Conservation (phyloP, 2,329 filamentous ascomycete genomes). For the Lojkania enalia region DNA sequence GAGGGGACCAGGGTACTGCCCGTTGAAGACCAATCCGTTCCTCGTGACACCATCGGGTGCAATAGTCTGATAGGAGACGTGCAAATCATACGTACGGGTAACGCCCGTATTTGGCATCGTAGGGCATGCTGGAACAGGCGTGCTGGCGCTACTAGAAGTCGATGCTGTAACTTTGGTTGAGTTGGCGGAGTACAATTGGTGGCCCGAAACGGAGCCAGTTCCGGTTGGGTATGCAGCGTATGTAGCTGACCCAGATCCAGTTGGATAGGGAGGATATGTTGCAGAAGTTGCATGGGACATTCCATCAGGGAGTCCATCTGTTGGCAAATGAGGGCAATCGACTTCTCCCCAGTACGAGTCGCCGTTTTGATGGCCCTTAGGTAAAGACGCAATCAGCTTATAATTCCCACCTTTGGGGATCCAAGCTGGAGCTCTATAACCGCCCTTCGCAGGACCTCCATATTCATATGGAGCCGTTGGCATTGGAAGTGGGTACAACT, state of each 20-base stretch:
- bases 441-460: conserved; percentile 22
- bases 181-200: not conserved
- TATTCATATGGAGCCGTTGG: conserved; percentile 28
- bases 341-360: conserved; percentile 35
- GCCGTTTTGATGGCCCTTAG: conserved; percentile 30
- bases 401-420: conserved; percentile 23
- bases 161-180: not conserved
- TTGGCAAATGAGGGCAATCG: conserved; percentile 29
- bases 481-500: conserved; percentile 20
- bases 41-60: conserved; percentile 35
- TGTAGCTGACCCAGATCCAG: conserved; percentile 6
- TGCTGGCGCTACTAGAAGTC: conserved; percentile 13
- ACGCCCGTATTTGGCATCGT: conserved; percentile 39
- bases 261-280: conserved; percentile 14
- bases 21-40: conserved; percentile 34
- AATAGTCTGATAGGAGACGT: conserved; percentile 32
- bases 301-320: conserved; percentile 9
- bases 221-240: conserved; percentile 4
- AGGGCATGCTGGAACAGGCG: conserved; percentile 20
- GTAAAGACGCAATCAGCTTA: conserved; percentile 25
- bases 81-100: conserved; percentile 33
- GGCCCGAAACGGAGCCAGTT: not conserved
- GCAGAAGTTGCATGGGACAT: conserved; percentile 7
- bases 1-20: conserved; percentile 37
- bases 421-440: conserved; percentile 33